A percentile compares a stretch with the other conserved stretches of the same genome.
Evolutionary conservation across 352 stramenopile genomes (phyloP).

Genomic region (Pythium guiyangense): DNA sequence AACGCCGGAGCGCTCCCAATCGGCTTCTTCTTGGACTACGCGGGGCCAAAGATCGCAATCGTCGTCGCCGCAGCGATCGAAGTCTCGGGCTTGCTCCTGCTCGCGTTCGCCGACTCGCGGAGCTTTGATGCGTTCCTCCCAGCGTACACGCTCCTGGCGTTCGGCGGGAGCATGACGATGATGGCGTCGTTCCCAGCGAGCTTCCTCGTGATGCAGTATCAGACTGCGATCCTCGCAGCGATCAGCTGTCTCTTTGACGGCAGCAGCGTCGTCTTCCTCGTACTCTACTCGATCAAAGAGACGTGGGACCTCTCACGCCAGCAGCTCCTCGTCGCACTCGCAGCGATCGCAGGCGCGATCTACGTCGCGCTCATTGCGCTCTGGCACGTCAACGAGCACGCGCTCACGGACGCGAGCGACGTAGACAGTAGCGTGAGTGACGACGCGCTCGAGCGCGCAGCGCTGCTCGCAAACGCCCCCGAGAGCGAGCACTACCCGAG

Average conservation of each 20-base stretch:
- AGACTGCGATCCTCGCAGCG: slow-evolving; percentile 71
- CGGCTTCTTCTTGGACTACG: slow-evolving; percentile 73
- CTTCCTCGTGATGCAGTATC: slow-evolving; percentile 68
- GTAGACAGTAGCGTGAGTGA: slow-evolving; percentile 3
- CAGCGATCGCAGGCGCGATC: slow-evolving; percentile 31
- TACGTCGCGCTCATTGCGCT: slow-evolving; percentile 64
- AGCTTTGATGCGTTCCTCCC: slow-evolving; percentile 70
- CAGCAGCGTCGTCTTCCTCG: slow-evolving; percentile 71
- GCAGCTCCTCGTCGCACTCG: slow-evolving; percentile 50
- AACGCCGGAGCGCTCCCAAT: slow-evolving; percentile 75
- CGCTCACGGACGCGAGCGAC: slow-evolving; percentile 22
- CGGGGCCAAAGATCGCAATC: slow-evolving; percentile 52
- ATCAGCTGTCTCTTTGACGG: slow-evolving; percentile 79
- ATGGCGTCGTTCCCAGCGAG: slow-evolving; percentile 72
- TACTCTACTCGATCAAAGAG: slow-evolving; percentile 52
- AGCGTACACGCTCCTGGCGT: slow-evolving; percentile 61
- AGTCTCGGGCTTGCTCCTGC: slow-evolving; percentile 57
- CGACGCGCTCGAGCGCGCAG: slow-evolving; percentile 11
- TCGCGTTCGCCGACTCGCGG: slow-evolving; percentile 73
- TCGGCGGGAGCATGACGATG: slow-evolving; percentile 78
- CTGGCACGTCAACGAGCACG: slow-evolving; percentile 74
- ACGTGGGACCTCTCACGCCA: slow-evolving; percentile 35
- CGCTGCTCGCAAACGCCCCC: slow-evolving; percentile 5
- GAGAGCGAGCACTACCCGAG: slow-evolving; percentile 19
- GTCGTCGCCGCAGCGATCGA: slow-evolving; percentile 53